Evolutionary conservation across 352 stramenopile species (phyloP).

Genomic region (Thalassiosira livingstoniorum): DNA sequence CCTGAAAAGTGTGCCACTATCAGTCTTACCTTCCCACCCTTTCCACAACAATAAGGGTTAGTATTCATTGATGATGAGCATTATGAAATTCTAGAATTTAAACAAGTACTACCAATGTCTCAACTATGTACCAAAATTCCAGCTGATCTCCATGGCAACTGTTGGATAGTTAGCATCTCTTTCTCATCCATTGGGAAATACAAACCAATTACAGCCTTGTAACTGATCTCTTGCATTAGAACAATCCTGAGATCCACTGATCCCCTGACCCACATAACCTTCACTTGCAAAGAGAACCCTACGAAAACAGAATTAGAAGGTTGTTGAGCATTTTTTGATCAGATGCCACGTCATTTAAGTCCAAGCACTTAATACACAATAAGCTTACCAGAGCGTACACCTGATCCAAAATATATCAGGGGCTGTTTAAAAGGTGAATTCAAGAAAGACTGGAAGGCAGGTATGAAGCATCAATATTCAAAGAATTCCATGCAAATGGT

Average conservation of each 20-base stretch:
- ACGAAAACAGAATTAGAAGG: neutral
- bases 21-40: constrained; percentile 18
- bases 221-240: neutral
- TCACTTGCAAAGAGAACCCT: constrained; percentile 7
- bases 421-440: constrained; percentile 18
- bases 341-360: neutral
- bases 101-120: constrained; percentile 4
- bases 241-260: neutral
- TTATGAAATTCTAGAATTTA: constrained; percentile 25
- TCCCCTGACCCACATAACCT: constrained; percentile 9
- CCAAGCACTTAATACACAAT: constrained; percentile 22
- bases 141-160: constrained; percentile 18
- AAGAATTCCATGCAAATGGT: constrained; percentile 30
- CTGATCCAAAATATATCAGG: neutral
- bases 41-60: constrained; percentile 2
- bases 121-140: constrained; percentile 17
- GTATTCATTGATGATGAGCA: constrained; percentile 13
- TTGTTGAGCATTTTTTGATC: constrained; percentile 13
- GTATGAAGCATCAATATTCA: constrained; percentile 19
- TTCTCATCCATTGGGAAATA: too few relatives aligned
- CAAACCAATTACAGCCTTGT: constrained; percentile 26
- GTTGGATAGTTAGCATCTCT: constrained; percentile 23
- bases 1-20: constrained; percentile 17
- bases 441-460: constrained; percentile 11
- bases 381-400: neutral